phyloP scores from a whole-genome alignment of 2,329 filamentous ascomycete genomes.

The Pseudocercospora eumusae region DNA sequence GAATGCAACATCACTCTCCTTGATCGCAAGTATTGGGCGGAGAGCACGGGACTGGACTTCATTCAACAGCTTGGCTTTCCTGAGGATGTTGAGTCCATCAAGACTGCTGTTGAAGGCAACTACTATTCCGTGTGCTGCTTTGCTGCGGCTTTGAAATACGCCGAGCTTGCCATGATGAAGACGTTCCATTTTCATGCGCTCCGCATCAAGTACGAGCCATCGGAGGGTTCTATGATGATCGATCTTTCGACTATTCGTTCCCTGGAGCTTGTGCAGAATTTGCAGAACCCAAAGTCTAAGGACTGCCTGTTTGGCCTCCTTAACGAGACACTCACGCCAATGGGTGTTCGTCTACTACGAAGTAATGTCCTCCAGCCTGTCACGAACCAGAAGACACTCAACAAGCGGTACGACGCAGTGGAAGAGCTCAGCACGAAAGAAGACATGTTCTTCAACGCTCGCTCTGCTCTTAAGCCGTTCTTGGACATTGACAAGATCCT shows the following conservation, averaged over 20 bases:
- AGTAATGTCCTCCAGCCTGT: constrained; percentile 88
- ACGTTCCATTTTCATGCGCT: constrained; percentile 78
- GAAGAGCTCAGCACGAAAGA: constrained; percentile 80
- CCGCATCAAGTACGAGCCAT: constrained; percentile 81
- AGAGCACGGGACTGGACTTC: constrained; percentile 72
- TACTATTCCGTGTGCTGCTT: constrained; percentile 85
- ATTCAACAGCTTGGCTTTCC: constrained; percentile 77
- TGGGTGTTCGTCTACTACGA: constrained; percentile 81
- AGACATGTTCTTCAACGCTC: constrained; percentile 77
- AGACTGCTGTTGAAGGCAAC: constrained; percentile 76
- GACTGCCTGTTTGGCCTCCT: constrained; percentile 82
- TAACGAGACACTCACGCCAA: constrained; percentile 81
- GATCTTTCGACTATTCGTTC: constrained; percentile 84
- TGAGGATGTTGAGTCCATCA: constrained; percentile 78
- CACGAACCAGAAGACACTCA: constrained; percentile 68
- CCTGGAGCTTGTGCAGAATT: constrained; percentile 86
- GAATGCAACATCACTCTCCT: constrained; percentile 60
- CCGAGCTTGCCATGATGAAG: constrained; percentile 68
- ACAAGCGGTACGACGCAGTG: constrained; percentile 75
- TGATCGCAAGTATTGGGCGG: constrained; percentile 82
- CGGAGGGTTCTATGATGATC: constrained; percentile 93
- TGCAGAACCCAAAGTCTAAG: constrained; percentile 73
- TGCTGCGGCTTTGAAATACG: constrained; percentile 82
- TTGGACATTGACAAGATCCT: constrained; percentile 78
- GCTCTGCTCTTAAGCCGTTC: constrained; percentile 74